Evolutionary conservation across 2,329 filamentous ascomycete genomes (phyloP).

Genomic region (Chalaropsis ovoidea): DNA sequence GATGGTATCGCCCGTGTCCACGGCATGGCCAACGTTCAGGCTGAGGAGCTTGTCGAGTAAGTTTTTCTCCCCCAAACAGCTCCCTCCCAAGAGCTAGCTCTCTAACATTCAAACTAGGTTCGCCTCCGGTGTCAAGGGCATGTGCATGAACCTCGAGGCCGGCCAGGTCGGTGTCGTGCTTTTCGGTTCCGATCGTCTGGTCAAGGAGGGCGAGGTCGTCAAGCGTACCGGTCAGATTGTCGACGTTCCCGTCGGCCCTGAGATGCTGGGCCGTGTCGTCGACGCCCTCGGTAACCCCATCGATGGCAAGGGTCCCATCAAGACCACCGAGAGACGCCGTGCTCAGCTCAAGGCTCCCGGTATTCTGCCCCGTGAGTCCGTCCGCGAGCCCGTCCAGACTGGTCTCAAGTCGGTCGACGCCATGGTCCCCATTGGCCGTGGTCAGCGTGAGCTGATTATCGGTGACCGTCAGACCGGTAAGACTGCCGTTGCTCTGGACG

Average conservation of each 20-base stretch:
- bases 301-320: constrained; percentile 96
- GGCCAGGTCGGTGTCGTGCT: constrained; percentile 99
- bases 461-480: constrained; percentile 99
- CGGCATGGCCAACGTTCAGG: constrained; percentile 99
- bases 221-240: constrained; percentile 99
- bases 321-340: constrained; percentile 84
- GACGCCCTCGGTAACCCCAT: constrained; percentile 99
- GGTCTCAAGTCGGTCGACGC: constrained; percentile 98
- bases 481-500: constrained; percentile 95
- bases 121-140: constrained; percentile 98
- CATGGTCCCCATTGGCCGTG: constrained; percentile 99
- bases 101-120: constrained; percentile 51
- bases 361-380: constrained; percentile 92
- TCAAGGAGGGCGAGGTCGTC: constrained; percentile 98
- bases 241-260: constrained; percentile 86
- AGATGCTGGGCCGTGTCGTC: constrained; percentile 94
- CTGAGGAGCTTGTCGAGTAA: constrained; percentile 99
- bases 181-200: constrained; percentile 99
- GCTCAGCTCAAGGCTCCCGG: constrained; percentile 98
- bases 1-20: constrained; percentile 99
- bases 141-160: constrained; percentile 99
- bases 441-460: constrained; percentile 99
- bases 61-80: constrained; percentile 36
- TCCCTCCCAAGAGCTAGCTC: background rate
- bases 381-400: constrained; percentile 98